Base-by-base conservation (phyloP, 2,329 filamentous ascomycete genomes). In the Ophiostoma ulmi region DNA sequence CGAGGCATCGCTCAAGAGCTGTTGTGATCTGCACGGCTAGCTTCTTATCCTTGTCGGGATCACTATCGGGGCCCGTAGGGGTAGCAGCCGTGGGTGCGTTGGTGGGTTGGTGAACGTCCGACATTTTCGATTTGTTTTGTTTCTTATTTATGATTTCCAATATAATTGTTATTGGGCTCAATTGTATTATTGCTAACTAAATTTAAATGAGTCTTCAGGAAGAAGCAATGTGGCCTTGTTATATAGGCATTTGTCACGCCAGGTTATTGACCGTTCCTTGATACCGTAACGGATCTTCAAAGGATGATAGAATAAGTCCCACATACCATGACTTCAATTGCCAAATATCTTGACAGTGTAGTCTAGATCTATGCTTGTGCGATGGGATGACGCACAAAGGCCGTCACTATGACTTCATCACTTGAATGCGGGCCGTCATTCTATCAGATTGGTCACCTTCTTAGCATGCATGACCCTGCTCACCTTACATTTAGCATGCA, bases 401-500 rank as follows among this genome's bases (percentile, higher is more conserved):
- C 52, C 52, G n/a, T 58, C 52, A 58, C 22, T 26, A 58, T 58
- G 52, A 58, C 52, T 58, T 58, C 52, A 58, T 58, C 17, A 17
- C 52, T 6, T 6, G 14, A n/a, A 48, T 48, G 14, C 20, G 17
- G 44, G 14, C 14, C n/a, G 20, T 48, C 13, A 14, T 39, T 39
- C 11, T 20, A 3, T 20, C 44, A 48, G 17, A 6, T 6, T 48
- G 20, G 14, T 3, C 44, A 48, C 14, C 44, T 20, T 6, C 14
- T 48, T 48, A n/a, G 14, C 14, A 5, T 2, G 44, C 44, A 20
- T 48, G 8, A 17, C 14, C 14, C 44, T 7, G 14, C 5, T n/a
- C 5, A 17, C 14, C 14, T 1, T 17, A 17, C 6, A n/a, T 48
- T 48, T 48, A 2, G 38, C 8, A 39, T 10, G 13, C 11, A 39